phyloP scores from a whole-genome alignment of 768 basidiomycete genomes.

The Russula emetica region DNA sequence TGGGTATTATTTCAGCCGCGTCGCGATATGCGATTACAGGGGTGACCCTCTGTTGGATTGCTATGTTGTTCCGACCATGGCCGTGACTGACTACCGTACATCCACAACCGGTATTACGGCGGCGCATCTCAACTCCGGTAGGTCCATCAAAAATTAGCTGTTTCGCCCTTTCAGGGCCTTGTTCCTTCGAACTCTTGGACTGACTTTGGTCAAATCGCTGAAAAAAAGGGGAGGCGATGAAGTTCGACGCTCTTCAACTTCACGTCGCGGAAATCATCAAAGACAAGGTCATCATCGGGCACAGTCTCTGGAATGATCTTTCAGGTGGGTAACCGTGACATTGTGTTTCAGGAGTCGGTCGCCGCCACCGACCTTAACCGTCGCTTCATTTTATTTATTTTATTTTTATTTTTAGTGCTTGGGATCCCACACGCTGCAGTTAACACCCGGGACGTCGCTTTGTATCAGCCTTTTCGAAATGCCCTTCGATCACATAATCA shows the following conservation, averaged over 20 bases:
- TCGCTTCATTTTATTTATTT: conserved; percentile 22
- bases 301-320: conserved; percentile 76
- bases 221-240: conserved; percentile 49
- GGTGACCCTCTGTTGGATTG: conserved; percentile 59
- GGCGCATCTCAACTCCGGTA: conserved; percentile 41
- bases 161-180: background rate
- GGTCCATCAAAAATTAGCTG: conserved; percentile 19
- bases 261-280: conserved; percentile 60
- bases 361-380: conserved; percentile 9
- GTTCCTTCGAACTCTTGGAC: background rate
- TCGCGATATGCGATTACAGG: conserved; percentile 37
- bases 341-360: conserved; percentile 16
- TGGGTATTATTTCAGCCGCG: conserved; percentile 37
- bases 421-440: conserved; percentile 78
- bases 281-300: conserved; percentile 70
- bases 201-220: background rate
- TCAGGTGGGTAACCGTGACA: conserved; percentile 47
- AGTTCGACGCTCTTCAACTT: conserved; percentile 63
- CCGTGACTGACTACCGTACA: conserved; percentile 72
- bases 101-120: conserved; percentile 53
- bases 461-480: conserved; percentile 78
- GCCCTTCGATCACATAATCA: conserved; percentile 63
- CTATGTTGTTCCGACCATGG: conserved; percentile 60
- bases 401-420: conserved; percentile 46
- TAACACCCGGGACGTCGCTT: conserved; percentile 71